Evolutionary conservation across 768 basidiomycete species (phyloP).

Genomic region (Russula abietina): DNA sequence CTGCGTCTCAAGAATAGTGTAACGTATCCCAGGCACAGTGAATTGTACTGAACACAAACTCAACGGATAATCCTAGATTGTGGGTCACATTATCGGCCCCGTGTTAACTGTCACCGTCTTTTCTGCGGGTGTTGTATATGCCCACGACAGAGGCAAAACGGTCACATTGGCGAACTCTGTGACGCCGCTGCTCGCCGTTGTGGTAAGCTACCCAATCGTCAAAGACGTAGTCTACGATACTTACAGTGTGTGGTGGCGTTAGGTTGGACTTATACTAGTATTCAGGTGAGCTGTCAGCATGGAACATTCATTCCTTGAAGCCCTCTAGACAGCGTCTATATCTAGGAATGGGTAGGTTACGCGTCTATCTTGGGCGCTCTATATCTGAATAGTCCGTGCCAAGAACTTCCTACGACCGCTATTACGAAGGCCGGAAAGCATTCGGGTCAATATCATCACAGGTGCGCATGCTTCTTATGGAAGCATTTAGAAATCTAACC

Average conservation of each 20-base stretch:
- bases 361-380: neutral
- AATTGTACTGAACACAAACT: constrained; percentile 11
- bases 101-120: constrained; percentile 80
- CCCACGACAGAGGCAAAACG: constrained; percentile 48
- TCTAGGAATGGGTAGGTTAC: constrained; percentile 54
- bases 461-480: constrained; percentile 30
- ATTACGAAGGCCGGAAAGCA: constrained; percentile 83
- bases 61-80: constrained; percentile 43
- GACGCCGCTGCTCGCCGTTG: constrained; percentile 82
- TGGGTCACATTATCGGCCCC: constrained; percentile 68
- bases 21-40: constrained; percentile 32
- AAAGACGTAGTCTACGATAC: neutral
- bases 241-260: neutral
- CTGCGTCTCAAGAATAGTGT: constrained; percentile 79
- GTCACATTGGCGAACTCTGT: constrained; percentile 75
- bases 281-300: constrained; percentile 57
- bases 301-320: neutral
- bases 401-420: constrained; percentile 82
- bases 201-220: constrained; percentile 44
- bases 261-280: constrained; percentile 87
- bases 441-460: constrained; percentile 68
- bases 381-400: neutral
- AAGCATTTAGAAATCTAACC: constrained; percentile 1
- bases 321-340: neutral
- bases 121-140: constrained; percentile 55